Evolutionary conservation across 2,329 filamentous ascomycete genomes (phyloP).

Genomic region (Aureobasidium namibiae): DNA sequence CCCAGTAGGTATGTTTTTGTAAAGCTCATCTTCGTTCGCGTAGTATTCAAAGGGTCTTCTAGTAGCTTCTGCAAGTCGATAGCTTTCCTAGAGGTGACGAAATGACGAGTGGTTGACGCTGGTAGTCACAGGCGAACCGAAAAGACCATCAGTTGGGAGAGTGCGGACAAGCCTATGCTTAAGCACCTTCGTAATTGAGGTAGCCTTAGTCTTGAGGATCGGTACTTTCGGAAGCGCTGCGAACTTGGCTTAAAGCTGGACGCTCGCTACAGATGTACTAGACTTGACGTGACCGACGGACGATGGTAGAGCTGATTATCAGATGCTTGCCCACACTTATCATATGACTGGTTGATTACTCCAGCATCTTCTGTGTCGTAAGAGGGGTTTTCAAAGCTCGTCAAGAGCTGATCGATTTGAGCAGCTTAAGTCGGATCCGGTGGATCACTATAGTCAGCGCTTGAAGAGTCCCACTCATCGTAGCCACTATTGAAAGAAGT

Average conservation of each 20-base stretch:
- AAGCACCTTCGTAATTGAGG: neutral
- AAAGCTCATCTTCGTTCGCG: neutral
- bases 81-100: constrained; percentile 6
- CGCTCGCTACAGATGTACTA: neutral
- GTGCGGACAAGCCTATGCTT: neutral
- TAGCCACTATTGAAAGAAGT: neutral
- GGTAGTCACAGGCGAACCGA: neutral
- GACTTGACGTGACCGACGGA: neutral
- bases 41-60: neutral
- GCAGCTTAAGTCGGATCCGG: neutral
- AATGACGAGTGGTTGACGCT: neutral
- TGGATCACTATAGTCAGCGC: neutral
- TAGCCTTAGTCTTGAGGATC: neutral
- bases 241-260: neutral
- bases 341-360: neutral
- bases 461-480: neutral
- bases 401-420: neutral
- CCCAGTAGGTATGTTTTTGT: neutral
- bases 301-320: no score
- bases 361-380: neutral
- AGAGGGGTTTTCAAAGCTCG: neutral
- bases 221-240: neutral
- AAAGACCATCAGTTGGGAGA: neutral
- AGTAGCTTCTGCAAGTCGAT: neutral
- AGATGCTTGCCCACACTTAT: neutral